Conservation (phyloP, 495 filamentous ascomycete species). For the Monascus purpureus region DNA sequence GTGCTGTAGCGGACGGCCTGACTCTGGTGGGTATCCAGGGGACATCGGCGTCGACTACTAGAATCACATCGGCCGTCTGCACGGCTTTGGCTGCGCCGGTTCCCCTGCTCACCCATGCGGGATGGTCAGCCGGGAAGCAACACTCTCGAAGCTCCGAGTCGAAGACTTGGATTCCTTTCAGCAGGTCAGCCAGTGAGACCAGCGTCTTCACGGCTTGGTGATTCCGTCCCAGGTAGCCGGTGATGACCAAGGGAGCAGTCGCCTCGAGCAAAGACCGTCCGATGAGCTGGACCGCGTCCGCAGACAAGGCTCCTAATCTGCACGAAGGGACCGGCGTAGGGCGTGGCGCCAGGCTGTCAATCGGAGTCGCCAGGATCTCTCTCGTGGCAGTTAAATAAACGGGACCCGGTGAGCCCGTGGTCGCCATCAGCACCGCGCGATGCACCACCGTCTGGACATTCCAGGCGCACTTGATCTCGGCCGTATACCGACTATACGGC, state of each 20-base stretch:
- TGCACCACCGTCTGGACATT: slow-evolving; percentile 12
- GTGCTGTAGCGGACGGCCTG: slow-evolving; percentile 7
- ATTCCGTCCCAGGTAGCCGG: slow-evolving; percentile 13
- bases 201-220: slow-evolving; percentile 10
- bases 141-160: slow-evolving; percentile 10
- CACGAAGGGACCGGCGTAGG: slow-evolving; percentile 5
- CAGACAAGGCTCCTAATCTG: slow-evolving; percentile 5
- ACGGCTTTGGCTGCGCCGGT: slow-evolving; percentile 9
- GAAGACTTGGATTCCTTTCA: slow-evolving; percentile 10
- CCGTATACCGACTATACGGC: slow-evolving; percentile 12
- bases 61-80: slow-evolving; percentile 10
- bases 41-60: slow-evolving; percentile 17
- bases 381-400: slow-evolving; percentile 17
- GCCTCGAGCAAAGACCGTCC: slow-evolving; percentile 8
- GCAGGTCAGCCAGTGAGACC: slow-evolving; percentile 8
- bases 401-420: slow-evolving; percentile 13
- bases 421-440: slow-evolving; percentile 15
- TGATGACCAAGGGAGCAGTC: slow-evolving; percentile 11
- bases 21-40: slow-evolving; percentile 14
- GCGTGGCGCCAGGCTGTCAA: slow-evolving; percentile 3
- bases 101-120: slow-evolving; percentile 8
- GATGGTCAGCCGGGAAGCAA: slow-evolving; percentile 12
- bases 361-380: slow-evolving; percentile 13
- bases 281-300: slow-evolving; percentile 8
- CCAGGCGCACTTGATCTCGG: slow-evolving; percentile 12